A percentile compares a stretch with the other conserved stretches of the same genome.
These are phyloP conservation scores for Cyberlindnera nakhonratchasimensis DNA, from an alignment of 805 yeast species.

Conservation along the genomic window DNA sequence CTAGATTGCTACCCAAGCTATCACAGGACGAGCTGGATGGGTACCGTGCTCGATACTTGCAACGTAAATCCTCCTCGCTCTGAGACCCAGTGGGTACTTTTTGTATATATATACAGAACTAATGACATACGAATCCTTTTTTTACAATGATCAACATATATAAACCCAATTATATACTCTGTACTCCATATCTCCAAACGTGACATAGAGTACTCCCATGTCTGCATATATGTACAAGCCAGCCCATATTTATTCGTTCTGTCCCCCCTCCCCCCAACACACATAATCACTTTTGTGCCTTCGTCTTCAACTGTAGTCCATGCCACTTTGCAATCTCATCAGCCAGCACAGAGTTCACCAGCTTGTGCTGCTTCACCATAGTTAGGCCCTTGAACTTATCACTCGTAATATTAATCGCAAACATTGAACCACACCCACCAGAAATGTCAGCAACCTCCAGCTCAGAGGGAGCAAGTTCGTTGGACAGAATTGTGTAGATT, in stretches of 20 bases:
- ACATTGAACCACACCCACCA: slow-evolving; percentile 99
- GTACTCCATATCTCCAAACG: no score
- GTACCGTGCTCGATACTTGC: slow-evolving; percentile 20
- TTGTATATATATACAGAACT: no score
- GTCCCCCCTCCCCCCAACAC: no score
- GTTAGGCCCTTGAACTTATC: slow-evolving; percentile 71
- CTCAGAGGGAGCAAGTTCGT: slow-evolving; percentile 55
- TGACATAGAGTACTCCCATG: no score
- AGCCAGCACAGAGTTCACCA: slow-evolving; percentile 76
- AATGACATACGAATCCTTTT: no score
- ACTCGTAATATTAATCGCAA: slow-evolving; percentile 76
- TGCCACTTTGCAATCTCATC: slow-evolving; percentile 94
- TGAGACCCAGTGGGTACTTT: background rate
- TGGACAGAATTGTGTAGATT: slow-evolving; percentile 52
- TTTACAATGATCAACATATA: no score
- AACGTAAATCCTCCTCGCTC: slow-evolving; percentile 6
- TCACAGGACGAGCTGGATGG: slow-evolving; percentile 13
- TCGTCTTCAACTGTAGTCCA: slow-evolving; percentile 84
- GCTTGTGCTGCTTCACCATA: slow-evolving; percentile 87
- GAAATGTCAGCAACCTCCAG: slow-evolving; percentile 77
- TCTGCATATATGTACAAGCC: background rate
- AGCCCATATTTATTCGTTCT: no score
- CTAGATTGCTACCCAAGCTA: slow-evolving; percentile 21
- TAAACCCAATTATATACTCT: no score
- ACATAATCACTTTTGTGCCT: no score